Evolutionary conservation across 2,329 filamentous ascomycete genomes (phyloP).

Genomic region (Zelopaecilomyces penicillatus): DNA sequence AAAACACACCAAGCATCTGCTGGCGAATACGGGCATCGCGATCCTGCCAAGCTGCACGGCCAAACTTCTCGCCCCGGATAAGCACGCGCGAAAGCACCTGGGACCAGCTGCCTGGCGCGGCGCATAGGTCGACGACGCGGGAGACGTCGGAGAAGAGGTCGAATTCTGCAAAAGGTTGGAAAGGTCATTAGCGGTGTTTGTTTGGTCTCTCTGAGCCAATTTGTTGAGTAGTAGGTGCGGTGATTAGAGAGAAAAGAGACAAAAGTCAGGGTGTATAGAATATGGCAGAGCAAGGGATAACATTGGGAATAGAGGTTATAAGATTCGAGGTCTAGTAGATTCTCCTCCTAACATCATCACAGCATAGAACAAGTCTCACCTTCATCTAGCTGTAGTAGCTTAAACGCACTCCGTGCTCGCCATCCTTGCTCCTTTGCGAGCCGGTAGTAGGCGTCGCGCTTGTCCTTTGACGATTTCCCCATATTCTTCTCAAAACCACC

Average conservation of each 20-base stretch:
- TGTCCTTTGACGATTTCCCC: slow-evolving; percentile 98
- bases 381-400: slow-evolving; percentile 89
- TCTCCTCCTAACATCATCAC: no score
- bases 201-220: no score
- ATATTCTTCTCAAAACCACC: slow-evolving; percentile 36
- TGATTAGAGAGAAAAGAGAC: background rate
- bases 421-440: slow-evolving; percentile 98
- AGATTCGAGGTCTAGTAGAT: no score
- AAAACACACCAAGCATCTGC: slow-evolving; percentile 48
- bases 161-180: slow-evolving; percentile 55
- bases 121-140: slow-evolving; percentile 90
- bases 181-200: background rate
- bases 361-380: slow-evolving; percentile 29
- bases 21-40: slow-evolving; percentile 60
- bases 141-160: slow-evolving; percentile 86
- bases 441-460: slow-evolving; percentile 94
- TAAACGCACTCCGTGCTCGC: slow-evolving; percentile 93
- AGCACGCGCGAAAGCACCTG: slow-evolving; percentile 90
- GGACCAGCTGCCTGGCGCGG: slow-evolving; percentile 93
- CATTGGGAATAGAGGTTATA: no score
- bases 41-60: slow-evolving; percentile 78
- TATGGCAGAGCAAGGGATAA: background rate
- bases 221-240: background rate
- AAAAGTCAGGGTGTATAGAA: slow-evolving; percentile 2
- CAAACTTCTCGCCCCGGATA: slow-evolving; percentile 89